Evolutionary conservation across 2,329 filamentous ascomycete genomes (phyloP).

Genomic region (Cladophialophora exuberans): DNA sequence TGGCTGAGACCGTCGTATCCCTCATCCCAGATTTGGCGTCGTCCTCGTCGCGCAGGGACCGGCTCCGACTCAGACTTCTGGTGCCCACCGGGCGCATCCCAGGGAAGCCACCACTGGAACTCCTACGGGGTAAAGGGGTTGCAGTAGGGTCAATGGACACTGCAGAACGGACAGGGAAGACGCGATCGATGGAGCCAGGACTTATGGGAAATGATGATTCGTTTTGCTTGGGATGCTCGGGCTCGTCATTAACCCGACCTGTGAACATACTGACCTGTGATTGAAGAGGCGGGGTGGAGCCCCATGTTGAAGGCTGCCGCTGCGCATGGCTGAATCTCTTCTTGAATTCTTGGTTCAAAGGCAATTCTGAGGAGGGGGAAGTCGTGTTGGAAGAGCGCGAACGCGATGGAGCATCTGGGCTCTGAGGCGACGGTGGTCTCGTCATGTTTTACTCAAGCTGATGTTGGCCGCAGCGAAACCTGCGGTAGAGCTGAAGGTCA

Average conservation of each 20-base stretch:
- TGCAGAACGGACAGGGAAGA: conserved; percentile 82
- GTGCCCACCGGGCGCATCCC: conserved; percentile 11
- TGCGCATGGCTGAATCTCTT: background rate
- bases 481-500: background rate
- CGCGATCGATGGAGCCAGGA: conserved; percentile 57
- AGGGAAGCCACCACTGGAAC: conserved; percentile 22
- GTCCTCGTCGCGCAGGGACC: background rate
- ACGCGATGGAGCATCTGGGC: background rate
- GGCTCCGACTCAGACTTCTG: background rate
- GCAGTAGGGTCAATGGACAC: conserved; percentile 67
- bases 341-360: background rate
- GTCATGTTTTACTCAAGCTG: conserved; percentile 17
- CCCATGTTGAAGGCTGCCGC: conserved; percentile 23
- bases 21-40: background rate
- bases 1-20: conserved; percentile 1
- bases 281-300: conserved; percentile 14
- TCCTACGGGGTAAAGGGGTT: conserved; percentile 34
- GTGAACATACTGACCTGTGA: conserved; percentile 32
- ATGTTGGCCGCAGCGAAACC: too few relatives aligned
- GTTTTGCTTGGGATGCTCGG: too few relatives aligned
- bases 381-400: background rate
- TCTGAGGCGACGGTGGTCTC: conserved; percentile 12
- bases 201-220: too few relatives aligned
- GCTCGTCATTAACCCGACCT: conserved; percentile 13
- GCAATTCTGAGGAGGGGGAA: background rate